A percentile compares a stretch with the other conserved stretches of the same genome.
Conservation (phyloP, 441 rosid genomes). For the Mallotus repandus region DNA sequence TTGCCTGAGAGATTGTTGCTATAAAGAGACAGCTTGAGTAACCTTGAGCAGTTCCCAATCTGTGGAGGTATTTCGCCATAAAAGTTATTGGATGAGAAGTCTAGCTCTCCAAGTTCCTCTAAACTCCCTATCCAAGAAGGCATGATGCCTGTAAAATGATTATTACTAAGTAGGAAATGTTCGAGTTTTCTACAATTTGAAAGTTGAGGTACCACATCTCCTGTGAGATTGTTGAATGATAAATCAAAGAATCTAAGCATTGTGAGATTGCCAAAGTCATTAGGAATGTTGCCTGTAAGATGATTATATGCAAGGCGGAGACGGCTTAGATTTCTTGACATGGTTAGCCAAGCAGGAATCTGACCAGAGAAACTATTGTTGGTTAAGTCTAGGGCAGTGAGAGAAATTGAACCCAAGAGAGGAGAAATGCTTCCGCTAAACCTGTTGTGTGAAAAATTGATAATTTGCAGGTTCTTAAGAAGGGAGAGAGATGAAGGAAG, state of each 20-base stretch:
- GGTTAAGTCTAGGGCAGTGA: constrained; percentile 72
- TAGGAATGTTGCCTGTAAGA: constrained; percentile 66
- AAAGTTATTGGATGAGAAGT: constrained; percentile 71
- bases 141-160: constrained; percentile 52
- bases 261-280: constrained; percentile 53
- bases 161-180: constrained; percentile 63
- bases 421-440: constrained; percentile 64
- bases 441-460: constrained; percentile 78
- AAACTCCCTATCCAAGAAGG: constrained; percentile 80
- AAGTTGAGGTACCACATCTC: constrained; percentile 52
- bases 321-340: constrained; percentile 57
- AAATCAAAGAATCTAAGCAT: constrained; percentile 71
- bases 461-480: constrained; percentile 64
- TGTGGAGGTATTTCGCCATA: constrained; percentile 59
- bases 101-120: constrained; percentile 74
- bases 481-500: constrained; percentile 64
- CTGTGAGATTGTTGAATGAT: constrained; percentile 65
- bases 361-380: constrained; percentile 71
- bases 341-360: constrained; percentile 54
- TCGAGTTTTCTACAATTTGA: constrained; percentile 52
- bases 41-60: constrained; percentile 59
- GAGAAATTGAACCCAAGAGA: constrained; percentile 56
- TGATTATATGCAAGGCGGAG: constrained; percentile 76
- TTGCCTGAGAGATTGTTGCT: constrained; percentile 59
- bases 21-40: constrained; percentile 73